Evolutionary conservation across 805 yeast genomes (phyloP).

Genomic region (Candida sanyiensis): DNA sequence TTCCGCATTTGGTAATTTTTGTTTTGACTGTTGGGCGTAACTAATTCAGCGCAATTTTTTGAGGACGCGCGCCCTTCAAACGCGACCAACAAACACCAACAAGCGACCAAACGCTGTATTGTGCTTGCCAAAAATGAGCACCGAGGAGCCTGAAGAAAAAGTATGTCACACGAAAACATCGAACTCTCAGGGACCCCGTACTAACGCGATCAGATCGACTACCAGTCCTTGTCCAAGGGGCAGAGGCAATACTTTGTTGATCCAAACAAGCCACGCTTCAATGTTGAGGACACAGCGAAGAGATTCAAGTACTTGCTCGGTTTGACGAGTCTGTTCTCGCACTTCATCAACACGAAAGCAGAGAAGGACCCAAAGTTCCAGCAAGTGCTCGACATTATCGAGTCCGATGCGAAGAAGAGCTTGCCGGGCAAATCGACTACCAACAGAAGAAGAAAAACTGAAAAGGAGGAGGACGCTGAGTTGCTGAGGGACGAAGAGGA

Average conservation of each 20-base stretch:
- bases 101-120: not conserved
- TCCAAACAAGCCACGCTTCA: conserved; percentile 34
- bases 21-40: not conserved
- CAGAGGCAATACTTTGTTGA: conserved; percentile 30
- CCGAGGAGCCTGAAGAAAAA: not conserved
- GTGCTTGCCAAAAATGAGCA: not conserved
- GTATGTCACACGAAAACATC: not conserved
- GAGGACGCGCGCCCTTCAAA: not conserved
- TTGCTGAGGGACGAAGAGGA: conserved; percentile 53
- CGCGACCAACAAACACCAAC: not conserved
- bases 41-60: not conserved
- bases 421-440: conserved; percentile 22
- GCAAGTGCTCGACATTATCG: conserved; percentile 42
- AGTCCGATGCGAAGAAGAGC: conserved; percentile 23
- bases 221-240: conserved; percentile 12
- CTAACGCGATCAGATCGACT: conserved; percentile 4
- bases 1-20: conserved; percentile 16
- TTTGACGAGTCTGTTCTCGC: conserved; percentile 59
- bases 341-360: conserved; percentile 62
- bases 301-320: conserved; percentile 64
- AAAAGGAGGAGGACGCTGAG: conserved; percentile 75
- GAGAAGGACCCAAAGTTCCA: conserved; percentile 52
- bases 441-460: conserved; percentile 61
- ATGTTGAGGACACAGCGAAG: conserved; percentile 55
- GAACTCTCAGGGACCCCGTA: not conserved